Evolutionary conservation across 805 yeast species (phyloP).

Genomic region (Blastobotrys terrestris): DNA sequence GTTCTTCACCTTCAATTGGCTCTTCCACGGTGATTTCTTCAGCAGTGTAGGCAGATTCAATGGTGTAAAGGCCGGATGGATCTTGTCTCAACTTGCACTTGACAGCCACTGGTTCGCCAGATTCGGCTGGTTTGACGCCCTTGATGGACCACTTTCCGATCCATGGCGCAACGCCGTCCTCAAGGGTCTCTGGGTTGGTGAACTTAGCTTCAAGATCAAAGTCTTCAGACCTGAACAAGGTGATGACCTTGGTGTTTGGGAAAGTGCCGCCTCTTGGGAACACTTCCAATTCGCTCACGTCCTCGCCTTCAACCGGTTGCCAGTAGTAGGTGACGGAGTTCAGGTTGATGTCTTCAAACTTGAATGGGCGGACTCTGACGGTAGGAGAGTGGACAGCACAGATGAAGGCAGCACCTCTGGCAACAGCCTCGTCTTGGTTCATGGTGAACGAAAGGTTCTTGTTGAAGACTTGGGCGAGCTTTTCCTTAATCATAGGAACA

Average conservation of each 20-base stretch:
- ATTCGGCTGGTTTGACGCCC: slow-evolving; percentile 72
- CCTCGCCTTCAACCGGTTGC: slow-evolving; percentile 91
- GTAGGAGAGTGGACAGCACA: slow-evolving; percentile 99
- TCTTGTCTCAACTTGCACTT: slow-evolving; percentile 95
- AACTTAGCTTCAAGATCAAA: slow-evolving; percentile 81
- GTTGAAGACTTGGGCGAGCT: slow-evolving; percentile 72
- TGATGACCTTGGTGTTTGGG: slow-evolving; percentile 95
- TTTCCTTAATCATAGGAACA: slow-evolving; percentile 87
- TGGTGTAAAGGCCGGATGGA: slow-evolving; percentile 90
- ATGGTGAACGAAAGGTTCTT: slow-evolving; percentile 86
- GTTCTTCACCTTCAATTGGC: slow-evolving; percentile 62
- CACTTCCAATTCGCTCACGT: slow-evolving; percentile 84
- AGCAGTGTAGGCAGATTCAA: slow-evolving; percentile 91
- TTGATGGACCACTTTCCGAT: slow-evolving; percentile 81
- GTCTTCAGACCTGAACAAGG: slow-evolving; percentile 86
- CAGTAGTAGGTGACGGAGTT: slow-evolving; percentile 91
- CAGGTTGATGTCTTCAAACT: slow-evolving; percentile 91
- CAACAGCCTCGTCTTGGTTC: slow-evolving; percentile 98
- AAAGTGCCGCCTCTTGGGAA: slow-evolving; percentile 89
- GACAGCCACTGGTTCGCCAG: slow-evolving; percentile 72
- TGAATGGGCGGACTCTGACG: slow-evolving; percentile 96
- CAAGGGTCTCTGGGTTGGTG: slow-evolving; percentile 68
- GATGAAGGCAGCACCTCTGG: slow-evolving; percentile 97
- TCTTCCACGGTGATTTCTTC: slow-evolving; percentile 89
- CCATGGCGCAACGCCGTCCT: slow-evolving; percentile 51